Percentiles rank a stretch among this genome's conserved stretches.
phyloP scores from a whole-genome alignment of 768 basidiomycete genomes.

The Postia placenta region DNA sequence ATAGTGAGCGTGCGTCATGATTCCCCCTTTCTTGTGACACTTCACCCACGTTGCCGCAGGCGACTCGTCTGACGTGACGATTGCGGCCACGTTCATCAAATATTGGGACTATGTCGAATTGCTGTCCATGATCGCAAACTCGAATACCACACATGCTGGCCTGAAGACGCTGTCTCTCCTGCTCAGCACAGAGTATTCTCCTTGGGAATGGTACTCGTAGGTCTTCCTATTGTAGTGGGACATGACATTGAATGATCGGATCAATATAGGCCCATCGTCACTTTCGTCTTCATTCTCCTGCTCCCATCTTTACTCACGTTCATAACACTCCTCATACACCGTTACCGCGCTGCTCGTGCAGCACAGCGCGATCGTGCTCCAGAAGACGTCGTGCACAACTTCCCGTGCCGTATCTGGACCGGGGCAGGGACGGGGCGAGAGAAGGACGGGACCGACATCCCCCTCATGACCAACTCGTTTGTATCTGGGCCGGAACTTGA shows the following conservation, averaged over 20 bases:
- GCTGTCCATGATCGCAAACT: conserved; percentile 58
- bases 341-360: conserved; percentile 75
- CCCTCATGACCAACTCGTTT: background rate
- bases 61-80: conserved; percentile 79
- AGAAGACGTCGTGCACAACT: conserved; percentile 66
- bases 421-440: conserved; percentile 71
- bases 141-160: conserved; percentile 77
- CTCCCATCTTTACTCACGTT: conserved; percentile 89
- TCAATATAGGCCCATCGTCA: conserved; percentile 64
- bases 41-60: conserved; percentile 34
- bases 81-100: conserved; percentile 85
- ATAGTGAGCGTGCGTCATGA: conserved; percentile 65
- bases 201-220: conserved; percentile 94
- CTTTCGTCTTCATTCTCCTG: conserved; percentile 81
- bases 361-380: conserved; percentile 82
- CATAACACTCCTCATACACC: conserved; percentile 83
- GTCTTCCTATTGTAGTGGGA: conserved; percentile 14
- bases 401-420: conserved; percentile 83
- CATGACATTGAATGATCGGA: background rate
- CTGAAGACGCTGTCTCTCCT: conserved; percentile 68
- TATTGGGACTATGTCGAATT: conserved; percentile 75
- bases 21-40: conserved; percentile 1
- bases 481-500: conserved; percentile 18
- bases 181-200: conserved; percentile 73
- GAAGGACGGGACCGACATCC: conserved; percentile 28